Evolutionary conservation across 768 basidiomycete species (phyloP).

Genomic region (Pseudohyphozyma bogoriensis): DNA sequence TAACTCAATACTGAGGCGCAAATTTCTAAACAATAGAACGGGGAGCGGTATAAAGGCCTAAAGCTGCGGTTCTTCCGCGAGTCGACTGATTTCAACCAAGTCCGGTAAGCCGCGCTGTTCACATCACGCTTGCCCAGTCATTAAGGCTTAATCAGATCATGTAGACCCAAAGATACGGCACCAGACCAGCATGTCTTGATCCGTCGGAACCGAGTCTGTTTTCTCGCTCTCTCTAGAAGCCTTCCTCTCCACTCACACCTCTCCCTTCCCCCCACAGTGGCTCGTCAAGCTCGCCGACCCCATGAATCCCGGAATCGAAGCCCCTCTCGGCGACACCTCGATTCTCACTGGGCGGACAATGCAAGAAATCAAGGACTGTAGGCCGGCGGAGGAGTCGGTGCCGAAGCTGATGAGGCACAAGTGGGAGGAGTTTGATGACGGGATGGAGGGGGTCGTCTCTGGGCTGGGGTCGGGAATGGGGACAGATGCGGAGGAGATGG

Average conservation of each 20-base stretch:
- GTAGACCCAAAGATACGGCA: background rate
- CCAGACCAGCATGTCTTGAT: background rate
- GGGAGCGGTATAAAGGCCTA: background rate
- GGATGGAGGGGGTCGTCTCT: too few species aligned
- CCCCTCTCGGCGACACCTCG: background rate
- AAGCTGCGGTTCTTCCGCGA: background rate
- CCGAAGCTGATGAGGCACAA: too few species aligned
- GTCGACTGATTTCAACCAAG: background rate
- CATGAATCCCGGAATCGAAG: background rate
- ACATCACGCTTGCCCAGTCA: background rate
- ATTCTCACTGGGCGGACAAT: slow-evolving; percentile 15
- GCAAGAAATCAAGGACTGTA: slow-evolving; percentile 9
- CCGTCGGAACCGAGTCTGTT: too few species aligned
- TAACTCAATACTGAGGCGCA: background rate
- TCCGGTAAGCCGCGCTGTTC: background rate
- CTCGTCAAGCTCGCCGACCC: background rate
- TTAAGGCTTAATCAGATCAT: too few species aligned
- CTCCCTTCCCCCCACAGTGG: background rate
- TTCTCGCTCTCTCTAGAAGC: background rate
- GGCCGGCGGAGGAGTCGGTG: too few species aligned
- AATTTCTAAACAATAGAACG: background rate
- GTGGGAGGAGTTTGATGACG: too few species aligned
- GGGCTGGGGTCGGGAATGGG: too few species aligned
- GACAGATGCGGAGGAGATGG: too few species aligned
- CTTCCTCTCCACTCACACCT: background rate